A percentile compares a stretch with the other conserved stretches of the same genome.
These are phyloP conservation scores for Uronychia setigera DNA, from an alignment of 73 alveolate species.

Conservation along the genomic window DNA sequence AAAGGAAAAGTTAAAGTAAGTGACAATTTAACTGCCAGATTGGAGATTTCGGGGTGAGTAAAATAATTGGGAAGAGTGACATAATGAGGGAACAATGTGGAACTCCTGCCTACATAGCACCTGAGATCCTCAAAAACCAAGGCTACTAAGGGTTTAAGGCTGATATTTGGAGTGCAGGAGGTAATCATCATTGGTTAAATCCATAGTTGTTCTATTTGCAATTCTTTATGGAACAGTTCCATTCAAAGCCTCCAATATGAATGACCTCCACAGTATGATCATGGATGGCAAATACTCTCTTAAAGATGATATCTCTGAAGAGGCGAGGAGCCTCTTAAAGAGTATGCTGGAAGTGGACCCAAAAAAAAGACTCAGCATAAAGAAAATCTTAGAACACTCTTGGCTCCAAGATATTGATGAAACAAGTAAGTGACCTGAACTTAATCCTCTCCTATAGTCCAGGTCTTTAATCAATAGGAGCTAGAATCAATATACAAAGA, in stretches of 20 bases:
- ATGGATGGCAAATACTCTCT: conserved; percentile 30
- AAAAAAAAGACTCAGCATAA: conserved; percentile 70
- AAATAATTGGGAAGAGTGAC: conserved; percentile 50
- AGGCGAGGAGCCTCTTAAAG: conserved; percentile 17
- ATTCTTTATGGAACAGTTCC: conserved; percentile 66
- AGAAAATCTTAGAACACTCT: conserved; percentile 74
- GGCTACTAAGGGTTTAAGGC: conserved; percentile 52
- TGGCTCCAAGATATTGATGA: conserved; percentile 77
- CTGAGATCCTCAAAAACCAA: conserved; percentile 45
- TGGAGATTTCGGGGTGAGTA: conserved; percentile 86
- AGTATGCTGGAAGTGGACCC: conserved; percentile 59
- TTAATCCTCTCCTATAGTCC: background rate
- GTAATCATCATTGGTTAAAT: background rate
- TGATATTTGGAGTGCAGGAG: conserved; percentile 75
- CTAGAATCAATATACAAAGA: conserved; percentile 33
- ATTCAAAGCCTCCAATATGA: conserved; percentile 52
- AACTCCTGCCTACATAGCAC: conserved; percentile 65
- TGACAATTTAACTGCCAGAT: conserved; percentile 69
- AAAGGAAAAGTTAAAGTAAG: conserved; percentile 64
- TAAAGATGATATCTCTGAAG: conserved; percentile 17
- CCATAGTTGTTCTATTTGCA: conserved; percentile 51
- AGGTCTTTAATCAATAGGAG: conserved; percentile 37
- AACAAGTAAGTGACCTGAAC: background rate
- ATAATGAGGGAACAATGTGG: conserved; percentile 74
- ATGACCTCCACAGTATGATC: conserved; percentile 55